Percentiles rank a stretch among this genome's conserved stretches.
Evolutionary conservation across 768 basidiomycete species (phyloP).

Genomic region (Mycena vulgaris): DNA sequence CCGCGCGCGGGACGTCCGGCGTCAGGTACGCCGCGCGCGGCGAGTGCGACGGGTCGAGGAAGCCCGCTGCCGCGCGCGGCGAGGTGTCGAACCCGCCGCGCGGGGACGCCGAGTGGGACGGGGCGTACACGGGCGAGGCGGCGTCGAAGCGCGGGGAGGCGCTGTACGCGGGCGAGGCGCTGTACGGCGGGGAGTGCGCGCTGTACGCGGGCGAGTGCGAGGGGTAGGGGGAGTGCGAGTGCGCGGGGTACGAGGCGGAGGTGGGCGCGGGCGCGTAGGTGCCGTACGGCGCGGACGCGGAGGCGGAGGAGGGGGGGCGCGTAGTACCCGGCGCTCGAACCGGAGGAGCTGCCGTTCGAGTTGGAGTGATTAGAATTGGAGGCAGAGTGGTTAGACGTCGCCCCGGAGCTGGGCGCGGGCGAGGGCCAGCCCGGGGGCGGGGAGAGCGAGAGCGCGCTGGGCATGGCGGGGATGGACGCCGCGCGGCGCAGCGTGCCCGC

Average conservation of each 20-base stretch:
- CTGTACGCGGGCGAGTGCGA: background rate
- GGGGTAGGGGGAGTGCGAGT: background rate
- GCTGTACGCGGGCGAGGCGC: background rate
- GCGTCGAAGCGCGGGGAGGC: too few species aligned
- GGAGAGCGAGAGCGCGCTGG: background rate
- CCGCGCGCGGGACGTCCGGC: too few species aligned
- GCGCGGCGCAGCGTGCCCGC: conserved; percentile 16
- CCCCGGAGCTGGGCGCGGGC: too few species aligned
- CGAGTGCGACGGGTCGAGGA: too few species aligned
- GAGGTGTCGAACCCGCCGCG: too few species aligned
- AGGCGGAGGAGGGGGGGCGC: background rate
- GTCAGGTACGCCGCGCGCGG: too few species aligned
- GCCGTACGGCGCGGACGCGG: background rate
- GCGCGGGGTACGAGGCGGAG: too few species aligned
- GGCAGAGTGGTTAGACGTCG: background rate
- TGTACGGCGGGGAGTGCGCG: background rate
- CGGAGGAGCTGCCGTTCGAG: background rate
- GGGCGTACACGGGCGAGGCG: conserved; percentile 1
- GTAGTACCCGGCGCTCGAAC: too few species aligned
- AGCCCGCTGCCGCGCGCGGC: too few species aligned
- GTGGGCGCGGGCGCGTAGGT: too few species aligned
- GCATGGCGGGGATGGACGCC: conserved; percentile 19
- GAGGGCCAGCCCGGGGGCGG: background rate
- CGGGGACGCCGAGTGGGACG: too few species aligned
- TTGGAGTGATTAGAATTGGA: background rate